Evolutionary conservation across 129 eudicot species (phyloP), one percentile per base, ranked within the genome.

Genomic region (Cynara cardunculus): DNA sequence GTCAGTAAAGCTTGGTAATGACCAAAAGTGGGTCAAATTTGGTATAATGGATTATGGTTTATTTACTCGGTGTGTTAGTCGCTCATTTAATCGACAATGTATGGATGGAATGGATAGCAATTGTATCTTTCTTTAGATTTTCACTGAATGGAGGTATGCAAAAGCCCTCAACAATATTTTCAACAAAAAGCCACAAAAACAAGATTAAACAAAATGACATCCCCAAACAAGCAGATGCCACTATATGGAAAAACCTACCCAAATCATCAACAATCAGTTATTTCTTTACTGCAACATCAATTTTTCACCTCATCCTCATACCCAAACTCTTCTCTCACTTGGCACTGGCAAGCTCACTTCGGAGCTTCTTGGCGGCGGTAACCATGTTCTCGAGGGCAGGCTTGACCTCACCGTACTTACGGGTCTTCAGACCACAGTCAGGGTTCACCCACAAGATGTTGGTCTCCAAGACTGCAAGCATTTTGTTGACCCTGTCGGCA

Each of bases 401-500:
- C 82, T 90, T 90, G n/a, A 95, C 99, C 84, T 92, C 99, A 13
- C 67, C 59, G 32, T 92, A 95, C 87, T 95, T 95, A 72, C 99
- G 97, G 80, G 99, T 95, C 96, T 95, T 95, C 71, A 95, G 97
- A 46, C 97, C 99, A 77, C 99, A 94, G 82, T 94, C 97, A 0
- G 99, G 97, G 94, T 94, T 94, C 21, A 94, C 97, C 99, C 99
- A 95, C 82, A 95, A 85, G 75, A 95, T 84, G 79, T 95, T 89
- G 87, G 90, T 87, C 72, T 90, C 96, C 31, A 95, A 92, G 26
- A 95, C 99, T 2, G 90, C 96, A 85, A 92, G 97, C 97, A 92
- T 95, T 76, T 95, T 95, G 87, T 88, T 90, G 67, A 95, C 72
- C 64, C 99, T 90, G 82, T 94, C 99, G 3, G 89, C 92, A 44